Evolutionary conservation across 148 eudicot genomes (phyloP), one percentile per base, ranked within the genome.

Genomic region (Rhododendron griersonianum): DNA sequence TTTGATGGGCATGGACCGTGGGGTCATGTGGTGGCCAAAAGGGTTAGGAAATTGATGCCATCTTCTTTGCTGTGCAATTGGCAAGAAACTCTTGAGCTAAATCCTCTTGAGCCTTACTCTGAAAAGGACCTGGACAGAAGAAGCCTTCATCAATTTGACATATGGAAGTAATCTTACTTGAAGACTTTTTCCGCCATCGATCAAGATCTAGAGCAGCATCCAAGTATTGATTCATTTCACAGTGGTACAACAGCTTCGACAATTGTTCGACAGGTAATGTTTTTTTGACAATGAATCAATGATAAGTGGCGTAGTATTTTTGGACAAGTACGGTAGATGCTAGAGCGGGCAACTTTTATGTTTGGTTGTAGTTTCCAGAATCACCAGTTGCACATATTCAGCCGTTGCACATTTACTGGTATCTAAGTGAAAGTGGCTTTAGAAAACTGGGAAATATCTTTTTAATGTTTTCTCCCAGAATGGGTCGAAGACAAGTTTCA

Each of bases 1-100:
- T 96, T 94, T 89, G 99, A 96, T 78, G 99, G 99, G 85, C 99
- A 96, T 65, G 99, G 99, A 41, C 95, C 98, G 21, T 91, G 96
- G 97, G 99, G 99, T n/a, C 98, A 96, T 82, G 88, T 91, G 84
- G 95, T 95, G 71, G 78, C 96, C n/a, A 94, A 91, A 88, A 92
- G 89, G 85, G 97, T 96, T 41, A 90, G 93, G 82, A 86, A 96
- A 59, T 83, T 87, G 71, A 88, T 96, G 94, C 98, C 98, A 74
- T 86, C 94, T 77, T 86, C 89, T 39, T 87, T 96, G 94, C 91
- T 94, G 3, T 85, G 93, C 86, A 84, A 89, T 87, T 95, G 98
- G 98, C 96, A 95, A 86, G 93, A 93, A 86, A 71, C 8, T 59
- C 75, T 92, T 73, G 92, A 92, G 82, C 88, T 87, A 79, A 74